phyloP scores from a whole-genome alignment of 306 rosid genomes.

The Vigna unguiculata region DNA sequence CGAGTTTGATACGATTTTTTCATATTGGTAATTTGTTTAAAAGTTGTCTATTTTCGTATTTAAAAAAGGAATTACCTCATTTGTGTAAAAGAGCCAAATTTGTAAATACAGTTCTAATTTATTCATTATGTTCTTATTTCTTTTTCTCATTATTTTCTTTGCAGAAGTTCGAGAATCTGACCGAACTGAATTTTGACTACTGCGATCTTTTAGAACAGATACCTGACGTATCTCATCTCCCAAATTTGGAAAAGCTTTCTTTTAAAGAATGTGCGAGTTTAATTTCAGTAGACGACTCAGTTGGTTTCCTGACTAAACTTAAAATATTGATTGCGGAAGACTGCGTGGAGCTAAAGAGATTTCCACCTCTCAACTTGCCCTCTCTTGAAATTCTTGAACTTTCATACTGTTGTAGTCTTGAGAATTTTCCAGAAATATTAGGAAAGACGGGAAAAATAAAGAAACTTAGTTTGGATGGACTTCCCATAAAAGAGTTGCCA shows the following conservation, averaged over 20 bases:
- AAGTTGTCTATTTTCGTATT: too few relatives aligned
- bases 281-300: not conserved
- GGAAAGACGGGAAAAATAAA: not conserved
- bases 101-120: too few relatives aligned
- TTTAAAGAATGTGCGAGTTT: not conserved
- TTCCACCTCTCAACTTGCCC: not conserved
- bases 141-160: not conserved
- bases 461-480: fast-evolving
- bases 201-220: not conserved
- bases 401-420: too few relatives aligned
- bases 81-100: too few relatives aligned
- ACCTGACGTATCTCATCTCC: slow-evolving; percentile 21
- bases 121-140: too few relatives aligned
- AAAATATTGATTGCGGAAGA: not conserved
- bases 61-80: too few relatives aligned
- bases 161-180: slow-evolving; percentile 16
- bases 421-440: slow-evolving; percentile 29
- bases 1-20: too few relatives aligned
- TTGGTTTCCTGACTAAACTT: not conserved
- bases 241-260: slow-evolving; percentile 7
- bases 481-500: not conserved
- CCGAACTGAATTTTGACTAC: not conserved
- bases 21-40: too few relatives aligned
- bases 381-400: too few relatives aligned
- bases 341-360: not conserved